Conservation (phyloP, 2,329 filamentous ascomycete species). For the Neonectria faginata region DNA sequence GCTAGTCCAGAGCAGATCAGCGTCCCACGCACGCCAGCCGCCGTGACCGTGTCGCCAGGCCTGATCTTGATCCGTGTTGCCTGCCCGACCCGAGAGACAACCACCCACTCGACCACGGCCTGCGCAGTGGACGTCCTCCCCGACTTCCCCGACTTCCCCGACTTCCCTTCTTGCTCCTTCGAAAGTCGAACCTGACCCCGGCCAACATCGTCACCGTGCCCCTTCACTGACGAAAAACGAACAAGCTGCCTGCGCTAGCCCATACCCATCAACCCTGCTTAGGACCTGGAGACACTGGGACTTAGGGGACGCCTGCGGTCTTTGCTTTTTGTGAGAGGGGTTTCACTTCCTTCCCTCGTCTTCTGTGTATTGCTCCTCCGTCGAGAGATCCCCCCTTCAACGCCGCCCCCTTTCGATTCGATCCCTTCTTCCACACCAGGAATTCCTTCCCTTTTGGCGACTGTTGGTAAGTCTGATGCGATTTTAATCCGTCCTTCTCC, state of each 20-base stretch:
- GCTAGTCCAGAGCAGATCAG: slow-evolving; percentile 22
- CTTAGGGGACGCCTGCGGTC: slow-evolving; percentile 26
- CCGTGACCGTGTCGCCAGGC: slow-evolving; percentile 32
- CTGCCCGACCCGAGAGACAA: slow-evolving; percentile 17
- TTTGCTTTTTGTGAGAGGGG: slow-evolving; percentile 46
- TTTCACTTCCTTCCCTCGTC: slow-evolving; percentile 44
- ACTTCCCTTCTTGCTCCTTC: slow-evolving; percentile 18
- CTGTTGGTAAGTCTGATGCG: slow-evolving; percentile 34
- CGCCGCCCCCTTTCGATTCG: slow-evolving; percentile 40
- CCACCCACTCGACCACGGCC: slow-evolving; percentile 4
- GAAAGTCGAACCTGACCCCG: slow-evolving; percentile 33
- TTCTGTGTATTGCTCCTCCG: slow-evolving; percentile 40
- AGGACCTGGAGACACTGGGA: slow-evolving; percentile 34
- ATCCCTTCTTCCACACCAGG: slow-evolving; percentile 27
- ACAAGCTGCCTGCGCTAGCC: slow-evolving; percentile 39
- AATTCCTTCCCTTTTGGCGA: slow-evolving; percentile 32
- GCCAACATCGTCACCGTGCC: slow-evolving; percentile 44
- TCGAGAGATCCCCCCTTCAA: slow-evolving; percentile 37
- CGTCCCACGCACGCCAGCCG: slow-evolving; percentile 32
- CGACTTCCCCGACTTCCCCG: slow-evolving; percentile 14
- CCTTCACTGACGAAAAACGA: slow-evolving; percentile 24
- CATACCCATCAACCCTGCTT: slow-evolving; percentile 36
- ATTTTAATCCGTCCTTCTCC: slow-evolving; percentile 26
- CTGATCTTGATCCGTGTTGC: slow-evolving; percentile 42
- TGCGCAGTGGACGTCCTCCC: slow-evolving; percentile 3